Evolutionary conservation across 2,329 filamentous ascomycete species (phyloP), one percentile per base, ranked within the genome.

Genomic region (Blumeriella jaapii): DNA sequence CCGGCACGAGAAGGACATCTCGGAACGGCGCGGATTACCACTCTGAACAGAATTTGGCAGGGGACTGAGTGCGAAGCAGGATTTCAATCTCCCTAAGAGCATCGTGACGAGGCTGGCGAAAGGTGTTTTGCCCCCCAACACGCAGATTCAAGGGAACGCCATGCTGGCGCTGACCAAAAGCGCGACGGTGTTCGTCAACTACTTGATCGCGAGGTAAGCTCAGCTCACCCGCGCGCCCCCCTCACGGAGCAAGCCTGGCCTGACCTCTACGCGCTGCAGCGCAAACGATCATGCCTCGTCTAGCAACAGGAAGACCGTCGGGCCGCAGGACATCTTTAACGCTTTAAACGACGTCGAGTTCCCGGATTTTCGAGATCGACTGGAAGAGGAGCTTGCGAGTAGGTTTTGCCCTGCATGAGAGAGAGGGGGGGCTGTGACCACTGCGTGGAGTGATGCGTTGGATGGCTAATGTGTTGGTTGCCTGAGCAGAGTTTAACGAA

Each of bases 101-200:
- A 85, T 89, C 59, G 78, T 89, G 46, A 81, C 80, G 34, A 69
- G 82, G 35, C 67, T 91, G 20, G 80, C 82, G 25, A 89, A 89
- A 61, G 79, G 81, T 25, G 81, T 84, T 5, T 63, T 91, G 4
- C 82, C 83, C 1, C 68, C 81, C 5, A 86, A 86, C 55, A 87
- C 82, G 4, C 80, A 85, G 59, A 82, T 89, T 31, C 82, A 89
- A 56, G 82, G 78, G 52, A 85, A 86, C 61, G 83, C 83, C 26
- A 71, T 87, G 36, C 61, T 84, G 33, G 83, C 82, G 7, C 69
- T 91, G 62, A 80, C 74, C 47, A 87, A 87, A 61, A 82, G 80
- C 58, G 79, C 83, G 6, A 87, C 81, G 1, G 77, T 91, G 0
- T 91, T 91, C 53, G 79, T 91, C 49, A 89, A 74, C 60, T 83